These are phyloP conservation scores for Xylariomycetidae sp. DNA, from an alignment of 2,329 filamentous ascomycete species.

Conservation along the genomic window DNA sequence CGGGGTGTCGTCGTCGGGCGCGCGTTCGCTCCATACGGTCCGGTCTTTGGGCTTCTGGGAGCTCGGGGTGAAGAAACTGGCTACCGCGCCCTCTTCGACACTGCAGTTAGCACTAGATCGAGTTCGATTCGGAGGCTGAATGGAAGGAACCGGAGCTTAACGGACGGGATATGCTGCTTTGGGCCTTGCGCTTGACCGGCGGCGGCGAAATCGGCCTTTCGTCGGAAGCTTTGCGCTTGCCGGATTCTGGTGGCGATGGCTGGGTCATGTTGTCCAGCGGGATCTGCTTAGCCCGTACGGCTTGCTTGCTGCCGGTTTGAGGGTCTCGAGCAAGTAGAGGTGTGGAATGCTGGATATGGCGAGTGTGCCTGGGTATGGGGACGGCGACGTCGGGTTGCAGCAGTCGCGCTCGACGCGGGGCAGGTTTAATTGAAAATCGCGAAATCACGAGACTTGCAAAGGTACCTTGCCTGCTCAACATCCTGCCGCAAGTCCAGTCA, in stretches of 20 bases:
- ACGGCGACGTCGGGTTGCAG: background rate
- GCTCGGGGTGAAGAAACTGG: slow-evolving; percentile 80
- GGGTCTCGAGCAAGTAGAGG: background rate
- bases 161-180: slow-evolving; percentile 47
- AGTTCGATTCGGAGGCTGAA: background rate
- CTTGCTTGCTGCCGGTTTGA: background rate
- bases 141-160: background rate
- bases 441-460: slow-evolving; percentile 1
- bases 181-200: slow-evolving; percentile 44
- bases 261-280: no score
- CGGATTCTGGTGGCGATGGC: slow-evolving; percentile 6
- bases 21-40: slow-evolving; percentile 64
- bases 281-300: no score
- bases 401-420: slow-evolving; percentile 2
- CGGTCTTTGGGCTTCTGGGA: slow-evolving; percentile 80
- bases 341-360: background rate
- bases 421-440: slow-evolving; percentile 1
- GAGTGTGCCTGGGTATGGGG: no score
- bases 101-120: slow-evolving; percentile 7
- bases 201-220: slow-evolving; percentile 47
- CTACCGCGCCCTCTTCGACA: slow-evolving; percentile 57
- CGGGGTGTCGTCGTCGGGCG: slow-evolving; percentile 41
- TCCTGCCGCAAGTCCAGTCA: no score
- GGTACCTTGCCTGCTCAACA: no score
- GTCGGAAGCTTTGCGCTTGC: slow-evolving; percentile 19